phyloP scores from a whole-genome alignment of 768 basidiomycete species.

The Rhodotorula diobovata region DNA sequence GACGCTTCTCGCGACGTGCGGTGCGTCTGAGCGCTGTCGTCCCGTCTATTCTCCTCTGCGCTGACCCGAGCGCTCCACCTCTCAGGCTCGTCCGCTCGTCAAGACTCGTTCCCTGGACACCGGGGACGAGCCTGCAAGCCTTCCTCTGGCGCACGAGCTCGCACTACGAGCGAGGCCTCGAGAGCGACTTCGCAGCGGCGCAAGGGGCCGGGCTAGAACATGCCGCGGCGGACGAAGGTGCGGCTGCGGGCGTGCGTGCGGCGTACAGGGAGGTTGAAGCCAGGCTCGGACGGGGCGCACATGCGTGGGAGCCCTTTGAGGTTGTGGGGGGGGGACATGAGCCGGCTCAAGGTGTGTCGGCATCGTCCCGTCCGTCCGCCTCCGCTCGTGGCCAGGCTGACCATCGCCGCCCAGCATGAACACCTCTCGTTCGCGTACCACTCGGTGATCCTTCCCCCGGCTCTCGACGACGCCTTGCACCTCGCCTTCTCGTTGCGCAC shows the following conservation, averaged over 20 bases:
- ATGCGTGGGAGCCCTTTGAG: neutral
- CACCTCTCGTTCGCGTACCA: neutral
- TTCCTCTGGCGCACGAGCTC: neutral
- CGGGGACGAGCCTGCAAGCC: neutral
- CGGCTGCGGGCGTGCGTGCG: neutral
- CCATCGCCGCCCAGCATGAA: neutral
- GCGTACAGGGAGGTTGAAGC: neutral
- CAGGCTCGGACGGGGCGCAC: neutral
- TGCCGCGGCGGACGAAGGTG: neutral
- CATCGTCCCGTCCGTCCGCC: no score
- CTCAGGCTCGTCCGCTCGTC: slow-evolving; percentile 9
- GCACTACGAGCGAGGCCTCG: slow-evolving; percentile 2
- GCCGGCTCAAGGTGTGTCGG: neutral
- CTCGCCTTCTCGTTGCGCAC: neutral
- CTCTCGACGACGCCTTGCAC: neutral
- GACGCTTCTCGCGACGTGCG: neutral
- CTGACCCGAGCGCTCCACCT: neutral
- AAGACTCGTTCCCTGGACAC: neutral
- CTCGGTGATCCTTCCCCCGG: neutral
- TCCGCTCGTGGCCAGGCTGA: neutral
- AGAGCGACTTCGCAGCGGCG: neutral
- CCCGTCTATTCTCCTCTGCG: neutral
- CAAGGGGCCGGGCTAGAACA: no score
- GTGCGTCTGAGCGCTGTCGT: neutral
- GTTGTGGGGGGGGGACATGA: neutral